Evolutionary conservation across 176 grass and related monocot species (phyloP).

Genomic region (Areca catechu): DNA sequence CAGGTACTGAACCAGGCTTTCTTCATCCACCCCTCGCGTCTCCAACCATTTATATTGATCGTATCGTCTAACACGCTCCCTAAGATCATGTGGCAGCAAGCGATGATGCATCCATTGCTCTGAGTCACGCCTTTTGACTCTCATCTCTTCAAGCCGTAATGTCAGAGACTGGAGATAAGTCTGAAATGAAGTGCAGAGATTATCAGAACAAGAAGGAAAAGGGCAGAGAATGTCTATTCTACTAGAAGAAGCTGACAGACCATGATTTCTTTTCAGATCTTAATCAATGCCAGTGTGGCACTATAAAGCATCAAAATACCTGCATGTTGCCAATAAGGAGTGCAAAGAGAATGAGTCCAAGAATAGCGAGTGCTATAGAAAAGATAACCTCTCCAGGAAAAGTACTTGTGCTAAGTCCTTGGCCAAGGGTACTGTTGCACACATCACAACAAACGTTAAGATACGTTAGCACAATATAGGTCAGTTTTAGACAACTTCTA

Average conservation of each 20-base stretch:
- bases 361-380: conserved; percentile 57
- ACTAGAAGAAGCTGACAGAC: no score
- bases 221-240: neutral
- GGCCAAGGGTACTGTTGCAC: conserved; percentile 48
- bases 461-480: neutral
- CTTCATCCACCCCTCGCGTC: conserved; percentile 61
- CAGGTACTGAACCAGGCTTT: conserved; percentile 54
- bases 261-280: no score
- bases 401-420: conserved; percentile 59
- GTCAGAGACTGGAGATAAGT: conserved; percentile 65
- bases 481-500: no score
- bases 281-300: no score
- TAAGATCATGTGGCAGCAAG: conserved; percentile 38
- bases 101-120: conserved; percentile 93
- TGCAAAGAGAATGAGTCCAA: conserved; percentile 85
- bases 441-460: neutral
- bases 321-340: conserved; percentile 98
- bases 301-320: conserved; percentile 17
- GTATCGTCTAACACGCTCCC: conserved; percentile 61
- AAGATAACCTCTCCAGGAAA: conserved; percentile 80
- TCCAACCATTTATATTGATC: conserved; percentile 83
- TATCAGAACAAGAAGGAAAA: neutral
- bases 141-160: conserved; percentile 58
- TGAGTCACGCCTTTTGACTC: conserved; percentile 58
- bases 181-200: conserved; percentile 4